phyloP scores from a whole-genome alignment of 2,329 filamentous ascomycete species.

The Alternaria postmessia region DNA sequence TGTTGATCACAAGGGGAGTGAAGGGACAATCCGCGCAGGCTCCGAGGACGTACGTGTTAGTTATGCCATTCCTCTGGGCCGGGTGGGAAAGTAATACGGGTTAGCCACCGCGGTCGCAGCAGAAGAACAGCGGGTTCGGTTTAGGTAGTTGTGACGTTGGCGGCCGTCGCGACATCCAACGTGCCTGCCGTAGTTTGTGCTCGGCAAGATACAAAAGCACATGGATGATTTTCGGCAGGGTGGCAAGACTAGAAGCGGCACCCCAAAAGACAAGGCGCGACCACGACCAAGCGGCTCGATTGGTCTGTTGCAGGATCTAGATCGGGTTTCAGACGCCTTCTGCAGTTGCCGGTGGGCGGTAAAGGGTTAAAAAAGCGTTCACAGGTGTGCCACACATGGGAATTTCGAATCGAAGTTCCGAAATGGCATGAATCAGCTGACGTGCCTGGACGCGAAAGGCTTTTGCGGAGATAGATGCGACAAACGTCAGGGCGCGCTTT shows the following conservation, averaged over 20 bases:
- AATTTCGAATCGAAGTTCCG: conserved; percentile 16
- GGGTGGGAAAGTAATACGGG: conserved; percentile 6
- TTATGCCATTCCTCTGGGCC: conserved; percentile 26
- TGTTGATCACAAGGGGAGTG: conserved; percentile 19
- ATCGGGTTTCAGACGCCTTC: not conserved
- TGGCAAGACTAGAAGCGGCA: conserved; percentile 9
- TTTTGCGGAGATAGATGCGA: conserved; percentile 14
- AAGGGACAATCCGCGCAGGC: conserved; percentile 20
- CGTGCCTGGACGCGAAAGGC: not conserved
- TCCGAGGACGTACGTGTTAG: conserved; percentile 30
- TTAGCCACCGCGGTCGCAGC: conserved; percentile 19
- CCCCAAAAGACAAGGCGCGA: not conserved
- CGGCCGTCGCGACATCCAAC: conserved; percentile 15
- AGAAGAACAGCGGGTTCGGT: conserved; percentile 5
- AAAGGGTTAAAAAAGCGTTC: not conserved
- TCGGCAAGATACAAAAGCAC: conserved; percentile 11
- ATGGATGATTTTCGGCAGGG: conserved; percentile 9
- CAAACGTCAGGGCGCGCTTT: not conserved
- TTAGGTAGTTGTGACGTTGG: conserved; percentile 23
- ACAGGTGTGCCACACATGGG: conserved; percentile 1
- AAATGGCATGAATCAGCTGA: conserved; percentile 13
- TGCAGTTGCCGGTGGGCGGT: conserved; percentile 8
- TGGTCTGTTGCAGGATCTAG: conserved; percentile 7
- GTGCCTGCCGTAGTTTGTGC: conserved; percentile 8
- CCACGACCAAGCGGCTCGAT: conserved; percentile 7